A percentile compares a stretch with the other conserved stretches of the same genome.
Evolutionary conservation across 202 grass and related monocot species (phyloP).

Genomic region (Panicum hallii): DNA sequence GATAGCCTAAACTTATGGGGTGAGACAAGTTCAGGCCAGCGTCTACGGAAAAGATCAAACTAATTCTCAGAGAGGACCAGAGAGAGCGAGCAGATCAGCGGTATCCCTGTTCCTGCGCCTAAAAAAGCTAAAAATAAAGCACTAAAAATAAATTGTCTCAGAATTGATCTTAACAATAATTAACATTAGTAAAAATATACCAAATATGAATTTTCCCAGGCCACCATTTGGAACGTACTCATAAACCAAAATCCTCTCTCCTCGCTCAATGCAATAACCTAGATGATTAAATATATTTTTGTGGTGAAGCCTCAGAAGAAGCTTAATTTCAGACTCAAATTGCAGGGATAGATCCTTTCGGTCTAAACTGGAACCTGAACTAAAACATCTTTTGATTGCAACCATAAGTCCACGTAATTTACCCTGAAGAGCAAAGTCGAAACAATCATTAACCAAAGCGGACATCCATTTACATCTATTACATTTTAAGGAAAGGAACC

Average conservation of each 20-base stretch:
- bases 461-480: neutral
- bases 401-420: neutral
- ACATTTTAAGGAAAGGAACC: neutral
- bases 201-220: neutral
- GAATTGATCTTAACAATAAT: neutral
- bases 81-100: too few species aligned
- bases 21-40: too few species aligned
- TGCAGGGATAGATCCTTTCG: neutral
- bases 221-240: conserved; percentile 37
- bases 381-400: conserved; percentile 7
- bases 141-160: neutral
- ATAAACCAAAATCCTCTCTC: conserved; percentile 38
- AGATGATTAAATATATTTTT: conserved; percentile 26
- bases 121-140: neutral
- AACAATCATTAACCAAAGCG: neutral
- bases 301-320: conserved; percentile 21
- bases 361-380: neutral
- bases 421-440: neutral
- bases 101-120: neutral
- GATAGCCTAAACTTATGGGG: too few species aligned
- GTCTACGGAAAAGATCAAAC: too few species aligned
- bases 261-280: conserved; percentile 38
- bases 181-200: neutral
- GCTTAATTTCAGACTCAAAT: neutral
- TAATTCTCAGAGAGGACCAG: too few species aligned